Percentiles rank a stretch among this genome's conserved stretches.
Evolutionary conservation across 2,329 filamentous ascomycete species (phyloP).

Genomic region (Claviceps sp.): DNA sequence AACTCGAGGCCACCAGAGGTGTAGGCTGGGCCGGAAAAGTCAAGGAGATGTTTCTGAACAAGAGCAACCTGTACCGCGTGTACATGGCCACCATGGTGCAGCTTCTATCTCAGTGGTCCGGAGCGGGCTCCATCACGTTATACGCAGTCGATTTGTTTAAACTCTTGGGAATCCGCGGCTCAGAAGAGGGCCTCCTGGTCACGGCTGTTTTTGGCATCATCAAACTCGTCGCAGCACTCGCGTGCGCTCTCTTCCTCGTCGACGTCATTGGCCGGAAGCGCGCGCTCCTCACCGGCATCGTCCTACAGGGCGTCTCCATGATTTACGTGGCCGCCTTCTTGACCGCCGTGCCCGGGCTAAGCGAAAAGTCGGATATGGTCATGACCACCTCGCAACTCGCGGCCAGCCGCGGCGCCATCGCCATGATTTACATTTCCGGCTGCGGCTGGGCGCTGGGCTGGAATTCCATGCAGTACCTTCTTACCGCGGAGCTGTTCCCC

Average conservation of each 20-base stretch:
- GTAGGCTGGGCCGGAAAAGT: conserved; percentile 50
- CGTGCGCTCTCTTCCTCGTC: conserved; percentile 66
- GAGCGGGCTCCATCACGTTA: conserved; percentile 60
- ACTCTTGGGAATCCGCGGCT: conserved; percentile 55
- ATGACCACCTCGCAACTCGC: conserved; percentile 35
- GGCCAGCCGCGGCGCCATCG: conserved; percentile 53
- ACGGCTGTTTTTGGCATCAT: conserved; percentile 66
- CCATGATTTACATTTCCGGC: conserved; percentile 59
- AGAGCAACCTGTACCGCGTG: conserved; percentile 59
- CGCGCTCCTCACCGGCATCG: conserved; percentile 46
- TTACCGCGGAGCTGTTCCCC: conserved; percentile 67
- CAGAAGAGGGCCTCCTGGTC: conserved; percentile 55
- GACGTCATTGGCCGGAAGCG: conserved; percentile 67
- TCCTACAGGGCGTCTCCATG: conserved; percentile 46
- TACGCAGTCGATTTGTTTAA: conserved; percentile 64
- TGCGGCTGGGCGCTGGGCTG: conserved; percentile 58
- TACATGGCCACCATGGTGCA: conserved; percentile 57
- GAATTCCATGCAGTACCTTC: conserved; percentile 68
- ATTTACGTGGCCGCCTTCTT: conserved; percentile 49
- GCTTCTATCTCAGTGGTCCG: conserved; percentile 60
- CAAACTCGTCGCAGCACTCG: conserved; percentile 52
- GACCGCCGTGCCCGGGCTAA: conserved; percentile 46
- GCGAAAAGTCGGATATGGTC: conserved; percentile 32
- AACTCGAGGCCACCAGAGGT: conserved; percentile 57
- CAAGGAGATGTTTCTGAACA: conserved; percentile 54